A percentile compares a stretch with the other conserved stretches of the same genome.
Conservation (phyloP, 805 yeast species). For the Ogataea neopini region DNA sequence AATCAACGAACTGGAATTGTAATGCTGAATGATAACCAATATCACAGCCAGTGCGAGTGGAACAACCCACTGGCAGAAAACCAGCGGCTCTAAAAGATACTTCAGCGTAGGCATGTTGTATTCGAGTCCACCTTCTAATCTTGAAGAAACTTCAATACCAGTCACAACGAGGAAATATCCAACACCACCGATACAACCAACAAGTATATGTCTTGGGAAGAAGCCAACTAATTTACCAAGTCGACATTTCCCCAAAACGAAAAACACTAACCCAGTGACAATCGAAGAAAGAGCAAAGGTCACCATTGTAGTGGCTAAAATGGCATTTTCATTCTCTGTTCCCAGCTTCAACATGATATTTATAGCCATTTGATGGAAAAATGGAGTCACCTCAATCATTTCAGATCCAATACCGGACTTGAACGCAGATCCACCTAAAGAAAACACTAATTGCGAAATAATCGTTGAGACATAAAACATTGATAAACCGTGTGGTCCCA, state of each 20-base stretch:
- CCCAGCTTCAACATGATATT: slow-evolving; percentile 59
- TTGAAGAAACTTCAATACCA: slow-evolving; percentile 87
- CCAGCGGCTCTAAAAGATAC: slow-evolving; percentile 43
- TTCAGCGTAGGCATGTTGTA: slow-evolving; percentile 60
- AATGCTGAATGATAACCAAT: slow-evolving; percentile 62
- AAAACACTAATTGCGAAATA: slow-evolving; percentile 84
- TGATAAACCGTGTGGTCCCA: slow-evolving; percentile 89
- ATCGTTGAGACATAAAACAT: slow-evolving; percentile 93
- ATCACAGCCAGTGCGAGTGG: slow-evolving; percentile 66
- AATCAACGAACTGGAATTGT: slow-evolving; percentile 61
- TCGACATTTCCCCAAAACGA: slow-evolving; percentile 70
- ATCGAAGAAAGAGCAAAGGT: slow-evolving; percentile 82
- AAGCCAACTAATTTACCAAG: slow-evolving; percentile 89
- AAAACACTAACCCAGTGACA: slow-evolving; percentile 83
- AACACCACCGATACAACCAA: slow-evolving; percentile 98
- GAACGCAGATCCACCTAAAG: slow-evolving; percentile 89
- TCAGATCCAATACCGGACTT: slow-evolving; percentile 93
- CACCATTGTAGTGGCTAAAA: slow-evolving; percentile 82
- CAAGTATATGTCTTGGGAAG: slow-evolving; percentile 93
- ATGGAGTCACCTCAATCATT: slow-evolving; percentile 99
- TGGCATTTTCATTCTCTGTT: slow-evolving; percentile 42
- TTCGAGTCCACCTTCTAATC: slow-evolving; percentile 70
- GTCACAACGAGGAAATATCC: slow-evolving; percentile 90
- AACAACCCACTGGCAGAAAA: slow-evolving; percentile 64
- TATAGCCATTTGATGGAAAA: slow-evolving; percentile 92